phyloP scores from a whole-genome alignment of 139 green algal species.

The Marvania coccoides region DNA sequence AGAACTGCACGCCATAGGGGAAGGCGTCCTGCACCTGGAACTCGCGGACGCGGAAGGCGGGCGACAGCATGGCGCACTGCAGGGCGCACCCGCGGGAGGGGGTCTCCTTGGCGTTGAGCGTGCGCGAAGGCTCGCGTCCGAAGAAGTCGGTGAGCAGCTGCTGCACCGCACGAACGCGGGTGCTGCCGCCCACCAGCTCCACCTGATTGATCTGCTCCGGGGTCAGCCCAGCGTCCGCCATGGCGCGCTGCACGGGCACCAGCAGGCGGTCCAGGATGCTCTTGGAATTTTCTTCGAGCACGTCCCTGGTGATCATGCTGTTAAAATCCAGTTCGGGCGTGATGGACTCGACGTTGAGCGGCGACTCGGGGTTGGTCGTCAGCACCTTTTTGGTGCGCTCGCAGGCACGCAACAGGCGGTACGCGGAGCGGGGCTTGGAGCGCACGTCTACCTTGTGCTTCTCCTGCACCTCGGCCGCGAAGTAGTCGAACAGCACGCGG shows the following conservation, averaged over 20 bases:
- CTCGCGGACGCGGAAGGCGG: constrained; percentile 93
- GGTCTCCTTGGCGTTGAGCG: constrained; percentile 93
- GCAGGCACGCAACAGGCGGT: constrained; percentile 74
- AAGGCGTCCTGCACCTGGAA: constrained; percentile 90
- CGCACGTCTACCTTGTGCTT: constrained; percentile 83
- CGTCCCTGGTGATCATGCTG: constrained; percentile 64
- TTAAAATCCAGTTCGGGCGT: constrained; percentile 87
- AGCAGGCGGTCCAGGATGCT: constrained; percentile 47
- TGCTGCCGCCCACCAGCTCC: constrained; percentile 84
- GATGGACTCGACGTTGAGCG: constrained; percentile 89
- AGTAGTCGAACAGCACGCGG: constrained; percentile 89
- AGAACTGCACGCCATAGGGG: constrained; percentile 75
- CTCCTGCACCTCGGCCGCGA: constrained; percentile 73
- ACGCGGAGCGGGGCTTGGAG: constrained; percentile 66
- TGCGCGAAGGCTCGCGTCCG: constrained; percentile 63
- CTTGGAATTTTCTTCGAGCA: constrained; percentile 78
- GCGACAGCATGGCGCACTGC: constrained; percentile 97
- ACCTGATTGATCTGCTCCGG: constrained; percentile 70
- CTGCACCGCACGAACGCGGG: constrained; percentile 75
- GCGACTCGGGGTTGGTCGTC: constrained; percentile 80
- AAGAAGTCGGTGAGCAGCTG: constrained; percentile 40
- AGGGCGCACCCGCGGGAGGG: constrained; percentile 86
- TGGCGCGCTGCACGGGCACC: constrained; percentile 33
- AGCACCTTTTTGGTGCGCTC: constrained; percentile 90
- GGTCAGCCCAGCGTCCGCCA: constrained; percentile 56